These are phyloP conservation scores for Omphalotus olearius DNA, from an alignment of 1,284 basidiomycete species.

Conservation along the genomic window DNA sequence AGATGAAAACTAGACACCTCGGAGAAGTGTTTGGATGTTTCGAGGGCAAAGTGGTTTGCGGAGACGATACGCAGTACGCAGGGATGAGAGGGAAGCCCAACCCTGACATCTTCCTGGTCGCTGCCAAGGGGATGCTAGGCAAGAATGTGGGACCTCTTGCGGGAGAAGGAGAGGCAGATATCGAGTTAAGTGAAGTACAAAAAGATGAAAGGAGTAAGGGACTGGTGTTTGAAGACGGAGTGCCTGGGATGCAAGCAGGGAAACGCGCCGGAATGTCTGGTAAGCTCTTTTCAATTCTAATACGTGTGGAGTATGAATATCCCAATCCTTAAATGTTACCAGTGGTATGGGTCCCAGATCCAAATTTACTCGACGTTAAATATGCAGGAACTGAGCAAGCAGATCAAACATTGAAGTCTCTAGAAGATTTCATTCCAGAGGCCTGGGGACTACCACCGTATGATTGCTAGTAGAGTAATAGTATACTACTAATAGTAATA, in stretches of 20 bases:
- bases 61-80: slow-evolving; percentile 49
- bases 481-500: too few relatives aligned
- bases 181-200: slow-evolving; percentile 3
- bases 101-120: slow-evolving; percentile 72
- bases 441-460: slow-evolving; percentile 77
- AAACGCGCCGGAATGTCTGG: slow-evolving; percentile 79
- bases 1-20: slow-evolving; percentile 60
- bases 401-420: slow-evolving; percentile 50
- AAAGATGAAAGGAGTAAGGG: slow-evolving; percentile 41
- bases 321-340: background rate
- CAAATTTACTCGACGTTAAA: slow-evolving; percentile 51
- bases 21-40: slow-evolving; percentile 56
- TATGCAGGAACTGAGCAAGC: slow-evolving; percentile 42
- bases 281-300: slow-evolving; percentile 22
- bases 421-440: slow-evolving; percentile 69
- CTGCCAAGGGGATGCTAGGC: slow-evolving; percentile 54
- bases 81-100: slow-evolving; percentile 58
- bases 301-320: background rate
- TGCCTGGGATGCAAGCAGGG: slow-evolving; percentile 70
- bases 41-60: slow-evolving; percentile 60
- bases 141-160: slow-evolving; percentile 46
- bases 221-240: slow-evolving; percentile 73
- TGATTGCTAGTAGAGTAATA: slow-evolving; percentile 1
- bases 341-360: slow-evolving; percentile 80
- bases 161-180: slow-evolving; percentile 40